These are phyloP conservation scores for Exophiala sideris DNA, from an alignment of 2,329 filamentous ascomycete species.

Conservation along the genomic window DNA sequence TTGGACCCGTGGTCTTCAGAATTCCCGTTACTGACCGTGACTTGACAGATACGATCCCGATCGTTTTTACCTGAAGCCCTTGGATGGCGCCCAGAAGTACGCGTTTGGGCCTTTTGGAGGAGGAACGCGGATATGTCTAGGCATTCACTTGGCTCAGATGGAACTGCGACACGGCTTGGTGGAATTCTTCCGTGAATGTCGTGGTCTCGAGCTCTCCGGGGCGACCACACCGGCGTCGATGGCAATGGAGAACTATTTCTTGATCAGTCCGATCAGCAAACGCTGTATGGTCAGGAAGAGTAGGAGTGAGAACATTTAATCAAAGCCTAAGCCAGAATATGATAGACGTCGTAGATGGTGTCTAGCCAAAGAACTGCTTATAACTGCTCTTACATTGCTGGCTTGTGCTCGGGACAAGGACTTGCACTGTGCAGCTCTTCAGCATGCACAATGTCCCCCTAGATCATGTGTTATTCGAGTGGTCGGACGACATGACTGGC, in stretches of 20 bases:
- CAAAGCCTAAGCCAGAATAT: too few relatives aligned
- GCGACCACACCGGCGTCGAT: background rate
- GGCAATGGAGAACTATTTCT: constrained; percentile 10
- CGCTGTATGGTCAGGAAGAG: constrained; percentile 1
- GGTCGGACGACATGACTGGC: too few relatives aligned
- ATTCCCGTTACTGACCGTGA: too few relatives aligned
- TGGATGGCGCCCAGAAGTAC: constrained; percentile 3
- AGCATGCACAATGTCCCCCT: too few relatives aligned
- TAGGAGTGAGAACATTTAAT: background rate
- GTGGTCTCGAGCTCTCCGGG: background rate
- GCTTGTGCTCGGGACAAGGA: too few relatives aligned
- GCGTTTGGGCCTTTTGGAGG: constrained; percentile 68
- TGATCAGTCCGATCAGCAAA: background rate
- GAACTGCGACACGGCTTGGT: constrained; percentile 54
- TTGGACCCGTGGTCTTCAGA: too few relatives aligned
- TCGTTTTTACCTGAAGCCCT: constrained; percentile 42
- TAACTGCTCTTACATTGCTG: too few relatives aligned
- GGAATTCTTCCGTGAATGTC: constrained; percentile 48
- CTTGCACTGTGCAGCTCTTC: too few relatives aligned
- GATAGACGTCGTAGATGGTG: too few relatives aligned
- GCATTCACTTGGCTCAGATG: constrained; percentile 63
- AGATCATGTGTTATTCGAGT: too few relatives aligned
- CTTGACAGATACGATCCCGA: constrained; percentile 49
- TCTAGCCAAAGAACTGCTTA: too few relatives aligned
- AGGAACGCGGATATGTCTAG: constrained; percentile 66